These are phyloP conservation scores for Onygenales sp. DNA, from an alignment of 2,329 filamentous ascomycete species.

Conservation along the genomic window DNA sequence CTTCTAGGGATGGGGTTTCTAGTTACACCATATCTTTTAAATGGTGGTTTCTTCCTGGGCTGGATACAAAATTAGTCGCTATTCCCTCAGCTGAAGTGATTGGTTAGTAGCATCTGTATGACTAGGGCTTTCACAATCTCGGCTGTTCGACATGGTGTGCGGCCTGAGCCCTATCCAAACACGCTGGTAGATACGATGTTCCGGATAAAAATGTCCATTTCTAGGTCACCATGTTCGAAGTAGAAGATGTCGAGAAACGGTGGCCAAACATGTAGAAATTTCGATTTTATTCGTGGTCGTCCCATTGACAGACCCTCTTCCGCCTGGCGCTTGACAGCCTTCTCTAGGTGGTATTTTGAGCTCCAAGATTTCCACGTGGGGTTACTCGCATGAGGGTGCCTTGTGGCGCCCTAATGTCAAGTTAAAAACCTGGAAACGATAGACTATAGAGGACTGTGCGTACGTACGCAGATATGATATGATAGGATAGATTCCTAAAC, in stretches of 20 bases:
- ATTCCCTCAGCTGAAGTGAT: neutral
- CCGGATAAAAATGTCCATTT: neutral
- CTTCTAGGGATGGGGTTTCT: neutral
- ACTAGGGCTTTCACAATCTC: no score
- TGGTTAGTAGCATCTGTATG: neutral
- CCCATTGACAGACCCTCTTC: constrained; percentile 19
- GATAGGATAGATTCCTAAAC: constrained; percentile 24
- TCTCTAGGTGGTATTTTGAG: constrained; percentile 27
- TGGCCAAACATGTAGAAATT: constrained; percentile 18
- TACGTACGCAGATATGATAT: constrained; percentile 17
- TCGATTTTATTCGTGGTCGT: constrained; percentile 24
- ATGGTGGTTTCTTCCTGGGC: neutral
- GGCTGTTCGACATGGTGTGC: neutral
- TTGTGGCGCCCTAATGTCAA: constrained; percentile 17
- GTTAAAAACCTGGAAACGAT: constrained; percentile 15
- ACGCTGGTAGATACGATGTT: constrained; percentile 8
- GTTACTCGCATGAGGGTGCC: constrained; percentile 23
- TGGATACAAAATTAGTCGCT: neutral
- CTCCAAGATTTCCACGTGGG: constrained; percentile 23
- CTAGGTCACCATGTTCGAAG: constrained; percentile 18
- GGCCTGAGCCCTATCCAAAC: constrained; percentile 32
- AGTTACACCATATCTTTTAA: constrained; percentile 1
- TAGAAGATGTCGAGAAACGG: constrained; percentile 22
- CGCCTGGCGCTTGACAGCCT: constrained; percentile 21
- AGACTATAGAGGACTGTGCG: constrained; percentile 15